Evolutionary conservation across 2,329 filamentous ascomycete genomes (phyloP).

Genomic region (Rhynchosporium agropyri): DNA sequence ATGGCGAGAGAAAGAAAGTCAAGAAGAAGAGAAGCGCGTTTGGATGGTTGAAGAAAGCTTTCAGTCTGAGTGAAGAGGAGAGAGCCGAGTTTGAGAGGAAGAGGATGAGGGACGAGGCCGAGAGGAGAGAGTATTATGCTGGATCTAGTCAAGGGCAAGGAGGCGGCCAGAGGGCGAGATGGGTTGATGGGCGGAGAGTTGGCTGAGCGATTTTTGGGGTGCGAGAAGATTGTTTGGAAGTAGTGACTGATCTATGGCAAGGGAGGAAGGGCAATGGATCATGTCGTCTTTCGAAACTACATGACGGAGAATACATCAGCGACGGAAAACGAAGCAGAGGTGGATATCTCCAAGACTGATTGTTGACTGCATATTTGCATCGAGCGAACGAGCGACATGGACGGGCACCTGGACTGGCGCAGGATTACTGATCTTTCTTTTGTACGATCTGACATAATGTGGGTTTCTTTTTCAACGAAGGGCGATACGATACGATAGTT

Average conservation of each 20-base stretch:
- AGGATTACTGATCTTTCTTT: background rate
- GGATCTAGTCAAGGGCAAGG: too few relatives aligned
- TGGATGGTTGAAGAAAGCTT: constrained; percentile 70
- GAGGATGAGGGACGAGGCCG: constrained; percentile 40
- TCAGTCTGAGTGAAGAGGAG: constrained; percentile 66
- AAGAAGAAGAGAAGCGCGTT: constrained; percentile 71
- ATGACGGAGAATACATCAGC: background rate
- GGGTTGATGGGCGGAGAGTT: constrained; percentile 38
- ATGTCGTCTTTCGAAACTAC: too few relatives aligned
- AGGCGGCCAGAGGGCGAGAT: constrained; percentile 24
- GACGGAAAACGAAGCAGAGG: background rate
- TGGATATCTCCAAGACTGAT: background rate
- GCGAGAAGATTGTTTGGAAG: background rate
- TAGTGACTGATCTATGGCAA: too few relatives aligned
- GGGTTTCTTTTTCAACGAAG: background rate
- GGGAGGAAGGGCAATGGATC: too few relatives aligned
- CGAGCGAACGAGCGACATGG: background rate
- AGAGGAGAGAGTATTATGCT: constrained; percentile 27
- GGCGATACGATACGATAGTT: background rate
- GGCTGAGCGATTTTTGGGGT: background rate
- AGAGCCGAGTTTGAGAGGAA: constrained; percentile 60
- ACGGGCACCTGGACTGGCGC: background rate
- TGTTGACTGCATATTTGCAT: background rate
- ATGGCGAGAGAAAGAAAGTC: constrained; percentile 44
- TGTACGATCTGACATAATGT: background rate